Evolutionary conservation across 805 yeast species (phyloP), one percentile per base, ranked within the genome.

Genomic region (Candida pseudoglaebosa): DNA sequence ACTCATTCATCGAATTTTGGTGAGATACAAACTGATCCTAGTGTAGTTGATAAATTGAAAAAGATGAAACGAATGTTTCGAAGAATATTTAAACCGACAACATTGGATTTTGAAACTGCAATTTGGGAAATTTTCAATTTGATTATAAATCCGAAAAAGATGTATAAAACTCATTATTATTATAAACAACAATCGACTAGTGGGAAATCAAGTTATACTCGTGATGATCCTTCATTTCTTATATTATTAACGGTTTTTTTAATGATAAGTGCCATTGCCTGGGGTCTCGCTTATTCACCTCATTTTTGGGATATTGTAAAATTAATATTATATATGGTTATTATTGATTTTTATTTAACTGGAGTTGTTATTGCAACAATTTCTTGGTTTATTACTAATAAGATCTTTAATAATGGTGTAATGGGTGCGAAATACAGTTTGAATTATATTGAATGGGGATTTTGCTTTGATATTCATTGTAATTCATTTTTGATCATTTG

Each of bases 381-480:
- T 10, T 78, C 82, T 15, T 90, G 95, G 95, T 46, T 78, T 12
- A 51, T 85, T 28, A 79, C 88, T 21, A 84, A 84, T 53, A 73
- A 72, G 47, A 71, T 86, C 40, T 71, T 86, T 47, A 77, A 74
- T 46, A 66, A 52, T 28, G 48, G 45, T 13, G 21, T 43, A 9
- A 32, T 29, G 15, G 20, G 36, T 10, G 44, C 36, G n/a, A 46
- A 45, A 32, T 56, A 54, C 39, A 62, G 55, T 42, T 52, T 56
- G 32, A 68, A 52, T 56, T 70, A 54, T 48, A 64, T 87, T 38
- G 96, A 90, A 56, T 90, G 96, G 96, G 89, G 91, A 1, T 89
- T 87, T 57, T 88, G 96, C 64, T 90, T 90, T 56, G 97, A 89
- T 53, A 82, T 89, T 19, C 97, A 90, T 62, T 87, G 96, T 66